Percentiles rank a stretch among this genome's conserved stretches.
Conservation (phyloP, 2,329 filamentous ascomycete genomes). For the Hymenoscyphus linearis region DNA sequence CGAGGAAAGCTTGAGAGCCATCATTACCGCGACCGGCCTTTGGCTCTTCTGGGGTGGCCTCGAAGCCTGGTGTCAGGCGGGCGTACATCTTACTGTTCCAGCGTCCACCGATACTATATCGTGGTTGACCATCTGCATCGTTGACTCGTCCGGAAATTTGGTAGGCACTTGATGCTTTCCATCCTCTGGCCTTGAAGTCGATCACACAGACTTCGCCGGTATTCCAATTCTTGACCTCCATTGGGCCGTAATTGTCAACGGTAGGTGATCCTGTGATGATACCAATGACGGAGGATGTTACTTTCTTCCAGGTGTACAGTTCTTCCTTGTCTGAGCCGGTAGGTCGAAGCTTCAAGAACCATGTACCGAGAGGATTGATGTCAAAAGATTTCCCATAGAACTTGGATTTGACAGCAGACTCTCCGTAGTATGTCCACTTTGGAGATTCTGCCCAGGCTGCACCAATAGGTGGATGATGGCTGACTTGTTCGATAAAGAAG, state of each 20-base stretch:
- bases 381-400: slow-evolving; percentile 98
- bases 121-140: slow-evolving; percentile 71
- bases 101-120: slow-evolving; percentile 84
- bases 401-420: slow-evolving; percentile 91
- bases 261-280: slow-evolving; percentile 96
- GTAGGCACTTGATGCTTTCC: slow-evolving; percentile 90
- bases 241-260: slow-evolving; percentile 95
- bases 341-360: slow-evolving; percentile 85
- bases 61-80: slow-evolving; percentile 84
- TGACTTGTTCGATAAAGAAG: slow-evolving; percentile 98
- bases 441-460: slow-evolving; percentile 89
- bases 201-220: slow-evolving; percentile 86
- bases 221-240: slow-evolving; percentile 97
- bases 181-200: slow-evolving; percentile 92
- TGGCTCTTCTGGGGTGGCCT: slow-evolving; percentile 63
- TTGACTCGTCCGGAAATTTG: slow-evolving; percentile 82
- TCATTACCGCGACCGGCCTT: slow-evolving; percentile 45
- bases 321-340: slow-evolving; percentile 71
- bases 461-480: slow-evolving; percentile 91
- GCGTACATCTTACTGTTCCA: slow-evolving; percentile 99
- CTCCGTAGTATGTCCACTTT: slow-evolving; percentile 96
- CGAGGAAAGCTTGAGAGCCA: slow-evolving; percentile 73
- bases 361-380: slow-evolving; percentile 91
- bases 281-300: slow-evolving; percentile 93
- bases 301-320: slow-evolving; percentile 98